Evolutionary conservation across 306 rosid genomes (phyloP).

Genomic region (Vachellia collinsii): DNA sequence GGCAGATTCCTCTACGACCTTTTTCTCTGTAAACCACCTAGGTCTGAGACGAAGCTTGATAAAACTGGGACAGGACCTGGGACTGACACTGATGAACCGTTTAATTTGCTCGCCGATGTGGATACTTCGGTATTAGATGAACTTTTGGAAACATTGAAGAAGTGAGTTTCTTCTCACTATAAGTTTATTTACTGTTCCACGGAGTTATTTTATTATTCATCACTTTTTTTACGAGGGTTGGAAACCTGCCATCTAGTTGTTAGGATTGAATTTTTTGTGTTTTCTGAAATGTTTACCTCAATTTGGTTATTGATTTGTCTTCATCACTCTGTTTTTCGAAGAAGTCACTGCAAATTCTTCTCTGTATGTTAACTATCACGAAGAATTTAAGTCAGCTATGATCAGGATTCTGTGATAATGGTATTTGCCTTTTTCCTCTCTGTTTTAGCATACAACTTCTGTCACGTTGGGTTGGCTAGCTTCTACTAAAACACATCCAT

Average conservation of each 20-base stretch:
- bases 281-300: background rate
- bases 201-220: constrained; percentile 3
- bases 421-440: too few relatives aligned
- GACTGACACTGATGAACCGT: constrained; percentile 42
- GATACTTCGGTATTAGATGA: constrained; percentile 82
- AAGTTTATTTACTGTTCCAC: background rate
- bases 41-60: constrained; percentile 57
- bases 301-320: too few relatives aligned
- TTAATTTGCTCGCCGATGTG: constrained; percentile 77
- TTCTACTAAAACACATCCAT: background rate
- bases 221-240: background rate
- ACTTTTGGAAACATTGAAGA: constrained; percentile 63
- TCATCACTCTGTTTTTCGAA: background rate
- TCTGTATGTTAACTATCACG: background rate
- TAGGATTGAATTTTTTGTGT: background rate
- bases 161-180: constrained; percentile 48
- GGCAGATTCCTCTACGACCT: constrained; percentile 86
- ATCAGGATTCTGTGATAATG: background rate
- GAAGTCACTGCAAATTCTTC: background rate
- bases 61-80: constrained; percentile 65
- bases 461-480: background rate
- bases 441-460: background rate
- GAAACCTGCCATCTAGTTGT: constrained; percentile 1
- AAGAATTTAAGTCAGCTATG: background rate
- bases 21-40: constrained; percentile 65